Base-by-base conservation (phyloP, 495 filamentous ascomycete species). In the Aspergillus mulundensis region DNA sequence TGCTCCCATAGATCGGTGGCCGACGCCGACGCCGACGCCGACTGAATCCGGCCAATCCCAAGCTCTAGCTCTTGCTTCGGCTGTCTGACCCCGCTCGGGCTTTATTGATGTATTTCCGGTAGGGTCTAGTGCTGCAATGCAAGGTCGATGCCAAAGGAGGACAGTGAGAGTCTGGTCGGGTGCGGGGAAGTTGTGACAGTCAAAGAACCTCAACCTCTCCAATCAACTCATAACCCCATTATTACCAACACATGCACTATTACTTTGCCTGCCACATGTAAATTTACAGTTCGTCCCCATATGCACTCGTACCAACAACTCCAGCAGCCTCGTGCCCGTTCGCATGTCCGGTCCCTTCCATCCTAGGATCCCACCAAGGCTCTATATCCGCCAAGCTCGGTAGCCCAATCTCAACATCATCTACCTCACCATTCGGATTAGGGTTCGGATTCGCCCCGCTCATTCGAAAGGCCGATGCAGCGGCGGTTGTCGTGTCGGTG, bases 341-440 rank as follows among this genome's bases (percentile, higher is more conserved):
- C 12, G 32, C 32, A 36, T 36, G 32, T 11, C 32, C 32, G 3
- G 5, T 3, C 32, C 32, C 32, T 2, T 36, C 32, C 12, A 36
- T 36, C 38, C 53, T 64, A 44, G 69, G 66, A 25, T 66, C 66
- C 74, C 74, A 76, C 74, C 74, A 77, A 0, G 66, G 60, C 32
- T 73, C 71, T 15, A 75, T 66, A 60, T 72, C 71, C 2, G 57
- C 66, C 7, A 77, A 50, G 59, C 59, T 72, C 3, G 73, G 67
- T 56, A 74, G 63, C 28, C 39, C 57, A 2, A 63, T 43, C 15
- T 65, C 66, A 23, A 65, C 67, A 0, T 53, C 53, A 38, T 69
- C 71, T 24, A 69, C 52, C 16, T 44, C 36, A 7, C 32, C 32
- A 36, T 8, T 28, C 8, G 32, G 32, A 36, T 36, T 36, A 12